Conservation (phyloP, 352 stramenopile species). For the Phytophthora fragariae region DNA sequence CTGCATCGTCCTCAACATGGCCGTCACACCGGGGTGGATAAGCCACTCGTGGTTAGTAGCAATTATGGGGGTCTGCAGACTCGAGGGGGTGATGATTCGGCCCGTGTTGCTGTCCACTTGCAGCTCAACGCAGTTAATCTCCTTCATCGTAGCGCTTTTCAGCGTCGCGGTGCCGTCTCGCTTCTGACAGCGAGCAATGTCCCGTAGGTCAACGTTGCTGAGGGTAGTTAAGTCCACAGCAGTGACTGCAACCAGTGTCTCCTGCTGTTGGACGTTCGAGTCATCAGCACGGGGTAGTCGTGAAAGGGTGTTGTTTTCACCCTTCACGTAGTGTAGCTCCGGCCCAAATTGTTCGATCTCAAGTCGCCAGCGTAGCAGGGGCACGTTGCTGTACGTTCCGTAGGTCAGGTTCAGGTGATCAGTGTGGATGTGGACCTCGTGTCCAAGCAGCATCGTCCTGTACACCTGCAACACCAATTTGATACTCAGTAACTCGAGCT, state of each 20-base stretch:
- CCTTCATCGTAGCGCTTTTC: not conserved
- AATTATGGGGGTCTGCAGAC: not conserved
- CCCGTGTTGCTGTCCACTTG: not conserved
- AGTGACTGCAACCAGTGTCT: too few species aligned
- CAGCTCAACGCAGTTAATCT: not conserved
- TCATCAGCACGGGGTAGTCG: not conserved
- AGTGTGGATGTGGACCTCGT: not conserved
- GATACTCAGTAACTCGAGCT: not conserved
- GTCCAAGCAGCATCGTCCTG: not conserved
- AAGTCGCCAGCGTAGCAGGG: not conserved
- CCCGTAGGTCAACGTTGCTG: too few species aligned
- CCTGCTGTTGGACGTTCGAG: too few species aligned
- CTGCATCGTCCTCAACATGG: constrained; percentile 1
- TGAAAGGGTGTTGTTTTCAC: not conserved
- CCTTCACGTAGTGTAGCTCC: not conserved
- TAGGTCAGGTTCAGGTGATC: not conserved
- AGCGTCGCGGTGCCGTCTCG: not conserved
- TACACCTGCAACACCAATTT: not conserved
- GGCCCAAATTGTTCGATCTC: not conserved
- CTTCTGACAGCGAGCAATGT: too few species aligned
- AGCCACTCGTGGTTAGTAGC: constrained; percentile 3
- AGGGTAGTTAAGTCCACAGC: too few species aligned
- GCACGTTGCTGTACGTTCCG: not conserved
- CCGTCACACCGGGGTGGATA: not conserved
- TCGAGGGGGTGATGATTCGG: not conserved